Base-by-base conservation (phyloP, 2,329 filamentous ascomycete genomes). In the Colletotrichum sp. region DNA sequence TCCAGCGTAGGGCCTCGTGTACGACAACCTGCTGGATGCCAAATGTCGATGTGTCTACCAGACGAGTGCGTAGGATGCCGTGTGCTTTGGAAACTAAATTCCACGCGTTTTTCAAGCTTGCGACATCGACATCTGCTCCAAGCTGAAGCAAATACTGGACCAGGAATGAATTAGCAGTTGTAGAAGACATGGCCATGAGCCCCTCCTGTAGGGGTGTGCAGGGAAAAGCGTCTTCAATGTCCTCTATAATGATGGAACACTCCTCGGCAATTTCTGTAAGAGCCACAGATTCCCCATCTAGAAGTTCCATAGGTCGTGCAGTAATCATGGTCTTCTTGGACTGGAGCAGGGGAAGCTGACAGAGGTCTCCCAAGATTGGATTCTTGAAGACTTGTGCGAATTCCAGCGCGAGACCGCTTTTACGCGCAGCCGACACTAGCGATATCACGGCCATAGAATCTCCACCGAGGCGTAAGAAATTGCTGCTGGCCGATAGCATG, bases 11-110 rank as follows among this genome's bases (percentile, higher is more conserved):
- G 6, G 21, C 28, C 64, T 74, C 68, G 28, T 24, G 62, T 8
- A 76, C 18, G 26, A 77, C 59, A 18, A 93, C 44, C 88, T 97
- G 18, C 94, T 97, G 76, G 13, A 76, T 73, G 13, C 73, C 73
- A 21, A 21, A 39, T 24, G 39, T 30, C 8, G 71, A 39, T 8
- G 64, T 74, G 16, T 69, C 64, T 16, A 80, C 52, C 18, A 81
- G 66, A 12, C 80, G 77, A 24, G 79, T 80, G n/a, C 80, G 79
- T 4, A 81, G 30, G 26, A 77, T 79, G 4, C 76, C 65, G 13
- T 76, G 77, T 5, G 57, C 30, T 15, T 71, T 26, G 3, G 79
- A 72, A 9, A 77, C 77, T 8, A 66, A 34, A 18, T 74, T 71
- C 73, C 73, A 76, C 8, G 73, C 73, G 30, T 15, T 49, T 36